phyloP scores from a whole-genome alignment of 139 green algal genomes.

The Picochlorum sp. region DNA sequence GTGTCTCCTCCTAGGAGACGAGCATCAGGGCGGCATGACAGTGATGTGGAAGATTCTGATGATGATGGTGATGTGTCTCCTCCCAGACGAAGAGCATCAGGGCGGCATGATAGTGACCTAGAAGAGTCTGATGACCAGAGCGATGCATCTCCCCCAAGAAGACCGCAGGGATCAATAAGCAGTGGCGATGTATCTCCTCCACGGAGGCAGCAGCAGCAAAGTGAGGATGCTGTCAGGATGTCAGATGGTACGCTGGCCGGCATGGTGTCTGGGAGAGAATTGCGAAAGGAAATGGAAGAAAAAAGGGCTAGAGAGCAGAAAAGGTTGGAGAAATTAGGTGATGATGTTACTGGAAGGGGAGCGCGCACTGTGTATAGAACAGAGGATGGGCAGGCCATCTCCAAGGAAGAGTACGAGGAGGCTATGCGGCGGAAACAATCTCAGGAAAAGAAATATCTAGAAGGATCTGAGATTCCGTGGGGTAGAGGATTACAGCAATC shows the following conservation, averaged over 20 bases:
- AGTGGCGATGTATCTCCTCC: slow-evolving; percentile 17
- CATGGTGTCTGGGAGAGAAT: slow-evolving; percentile 36
- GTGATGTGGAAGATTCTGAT: slow-evolving; percentile 12
- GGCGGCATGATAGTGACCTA: slow-evolving; percentile 16
- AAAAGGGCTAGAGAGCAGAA: slow-evolving; percentile 27
- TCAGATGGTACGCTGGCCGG: slow-evolving; percentile 50
- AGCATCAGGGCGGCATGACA: slow-evolving; percentile 5
- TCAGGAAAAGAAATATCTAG: slow-evolving; percentile 27
- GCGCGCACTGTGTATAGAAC: slow-evolving; percentile 71
- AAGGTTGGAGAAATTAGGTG: slow-evolving; percentile 16
- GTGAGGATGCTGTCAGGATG: slow-evolving; percentile 27
- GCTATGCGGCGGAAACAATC: slow-evolving; percentile 17
- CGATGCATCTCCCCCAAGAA: slow-evolving; percentile 6
- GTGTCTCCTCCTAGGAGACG: slow-evolving; percentile 25
- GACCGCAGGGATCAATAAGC: slow-evolving; percentile 8
- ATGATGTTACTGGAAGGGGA: slow-evolving; percentile 32
- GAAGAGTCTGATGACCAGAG: background rate
- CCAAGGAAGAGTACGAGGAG: slow-evolving; percentile 42
- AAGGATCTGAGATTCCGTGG: slow-evolving; percentile 58
- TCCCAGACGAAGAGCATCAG: background rate
- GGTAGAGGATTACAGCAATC: slow-evolving; percentile 61
- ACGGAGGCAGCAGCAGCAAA: slow-evolving; percentile 6
- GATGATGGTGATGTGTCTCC: slow-evolving; percentile 22
- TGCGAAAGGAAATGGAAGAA: slow-evolving; percentile 21
- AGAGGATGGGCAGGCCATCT: slow-evolving; percentile 42